Conservation (phyloP, 495 filamentous ascomycete genomes). For the Annulohypoxylon stygium region DNA sequence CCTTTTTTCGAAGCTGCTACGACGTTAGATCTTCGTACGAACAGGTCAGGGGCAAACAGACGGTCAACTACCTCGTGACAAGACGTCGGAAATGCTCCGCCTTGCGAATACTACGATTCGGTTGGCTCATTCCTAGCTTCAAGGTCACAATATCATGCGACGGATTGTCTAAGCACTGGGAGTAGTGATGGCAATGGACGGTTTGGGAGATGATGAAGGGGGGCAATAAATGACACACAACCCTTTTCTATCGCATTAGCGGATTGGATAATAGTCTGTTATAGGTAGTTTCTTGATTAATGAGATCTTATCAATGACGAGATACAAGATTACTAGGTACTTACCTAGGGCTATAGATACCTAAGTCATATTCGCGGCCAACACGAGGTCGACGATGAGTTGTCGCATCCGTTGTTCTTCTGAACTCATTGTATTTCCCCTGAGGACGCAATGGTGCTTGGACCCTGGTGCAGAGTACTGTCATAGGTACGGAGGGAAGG, state of each 20-base stretch:
- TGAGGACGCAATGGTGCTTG: too few relatives aligned
- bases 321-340: too few relatives aligned
- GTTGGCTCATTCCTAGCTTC: conserved; percentile 29
- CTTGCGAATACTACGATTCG: conserved; percentile 18
- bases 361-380: too few relatives aligned
- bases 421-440: too few relatives aligned
- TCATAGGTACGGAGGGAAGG: too few relatives aligned
- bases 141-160: neutral
- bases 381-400: too few relatives aligned
- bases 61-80: conserved; percentile 12
- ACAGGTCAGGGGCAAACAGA: conserved; percentile 17
- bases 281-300: neutral
- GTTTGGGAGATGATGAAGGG: neutral
- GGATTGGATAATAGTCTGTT: conserved; percentile 4
- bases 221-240: conserved; percentile 26
- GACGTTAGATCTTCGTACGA: conserved; percentile 13
- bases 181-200: conserved; percentile 16
- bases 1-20: conserved; percentile 11
- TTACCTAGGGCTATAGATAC: too few relatives aligned
- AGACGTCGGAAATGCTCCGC: conserved; percentile 18
- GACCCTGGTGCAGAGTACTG: too few relatives aligned
- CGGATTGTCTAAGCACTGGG: conserved; percentile 1
- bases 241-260: neutral
- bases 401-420: too few relatives aligned
- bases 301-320: too few relatives aligned